Conservation (phyloP, 2,329 filamentous ascomycete genomes). For the Plectosphaerella sp. region DNA sequence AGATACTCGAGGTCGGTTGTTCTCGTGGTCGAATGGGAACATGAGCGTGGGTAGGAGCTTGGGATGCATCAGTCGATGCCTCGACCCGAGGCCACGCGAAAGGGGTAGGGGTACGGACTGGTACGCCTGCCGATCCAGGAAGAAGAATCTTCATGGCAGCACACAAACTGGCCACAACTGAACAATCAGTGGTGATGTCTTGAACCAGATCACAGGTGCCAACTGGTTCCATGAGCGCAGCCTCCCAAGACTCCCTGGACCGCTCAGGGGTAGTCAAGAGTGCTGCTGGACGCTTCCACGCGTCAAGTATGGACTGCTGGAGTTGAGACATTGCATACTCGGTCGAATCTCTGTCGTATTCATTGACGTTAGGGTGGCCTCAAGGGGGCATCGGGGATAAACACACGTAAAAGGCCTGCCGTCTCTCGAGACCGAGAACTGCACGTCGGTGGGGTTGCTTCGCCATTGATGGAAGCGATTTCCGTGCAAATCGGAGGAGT, state of each 20-base stretch:
- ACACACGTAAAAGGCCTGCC: conserved; percentile 59
- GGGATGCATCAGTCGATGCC: conserved; percentile 2
- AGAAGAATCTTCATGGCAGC: conserved; percentile 69
- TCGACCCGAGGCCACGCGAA: background rate
- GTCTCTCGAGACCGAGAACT: conserved; percentile 54
- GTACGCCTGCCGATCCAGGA: conserved; percentile 64
- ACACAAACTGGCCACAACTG: conserved; percentile 92
- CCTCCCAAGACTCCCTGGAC: conserved; percentile 25
- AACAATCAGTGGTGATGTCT: conserved; percentile 93
- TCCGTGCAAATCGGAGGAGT: conserved; percentile 76
- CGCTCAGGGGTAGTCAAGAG: conserved; percentile 42
- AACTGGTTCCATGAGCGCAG: conserved; percentile 50
- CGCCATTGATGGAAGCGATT: conserved; percentile 84
- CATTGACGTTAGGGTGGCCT: conserved; percentile 8
- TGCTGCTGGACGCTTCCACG: conserved; percentile 76
- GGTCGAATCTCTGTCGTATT: conserved; percentile 55
- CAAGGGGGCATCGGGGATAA: background rate
- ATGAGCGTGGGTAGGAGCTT: conserved; percentile 69
- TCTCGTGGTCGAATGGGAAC: conserved; percentile 65
- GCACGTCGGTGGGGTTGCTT: conserved; percentile 49
- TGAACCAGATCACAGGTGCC: conserved; percentile 79
- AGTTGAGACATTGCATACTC: conserved; percentile 68
- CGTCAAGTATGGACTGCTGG: conserved; percentile 72
- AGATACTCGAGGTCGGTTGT: conserved; percentile 58
- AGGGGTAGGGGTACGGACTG: conserved; percentile 41